These are phyloP conservation scores for Tulasnella sp. DNA, from an alignment of 768 basidiomycete genomes.

Conservation along the genomic window DNA sequence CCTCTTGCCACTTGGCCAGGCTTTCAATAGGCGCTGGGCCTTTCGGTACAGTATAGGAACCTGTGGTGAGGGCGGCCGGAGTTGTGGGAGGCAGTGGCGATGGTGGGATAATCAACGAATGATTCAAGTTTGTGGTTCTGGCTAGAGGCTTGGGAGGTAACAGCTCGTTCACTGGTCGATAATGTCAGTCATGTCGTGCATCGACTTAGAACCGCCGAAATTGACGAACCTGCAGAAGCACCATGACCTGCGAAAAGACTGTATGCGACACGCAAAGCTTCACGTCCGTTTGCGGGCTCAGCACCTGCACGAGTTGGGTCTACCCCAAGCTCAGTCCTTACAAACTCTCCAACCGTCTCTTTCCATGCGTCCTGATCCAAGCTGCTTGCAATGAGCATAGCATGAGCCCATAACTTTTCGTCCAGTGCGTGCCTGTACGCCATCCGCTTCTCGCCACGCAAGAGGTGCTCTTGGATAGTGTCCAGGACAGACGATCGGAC, in stretches of 20 bases:
- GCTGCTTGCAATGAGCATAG: conserved; percentile 88
- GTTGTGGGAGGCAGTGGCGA: conserved; percentile 41
- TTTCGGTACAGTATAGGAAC: conserved; percentile 65
- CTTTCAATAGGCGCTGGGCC: conserved; percentile 58
- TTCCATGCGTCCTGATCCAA: conserved; percentile 94
- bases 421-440: conserved; percentile 88
- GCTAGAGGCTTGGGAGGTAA: conserved; percentile 54
- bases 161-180: conserved; percentile 65
- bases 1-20: conserved; percentile 79
- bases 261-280: conserved; percentile 75
- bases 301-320: conserved; percentile 32
- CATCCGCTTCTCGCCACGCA: conserved; percentile 77
- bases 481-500: conserved; percentile 64
- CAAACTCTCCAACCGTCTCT: conserved; percentile 81
- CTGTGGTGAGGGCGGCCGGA: conserved; percentile 38
- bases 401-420: conserved; percentile 90
- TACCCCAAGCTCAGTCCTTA: conserved; percentile 65
- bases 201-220: not conserved
- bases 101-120: conserved; percentile 3
- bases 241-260: conserved; percentile 83
- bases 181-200: not conserved
- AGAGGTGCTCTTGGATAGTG: conserved; percentile 71
- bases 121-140: conserved; percentile 38
- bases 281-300: conserved; percentile 51
- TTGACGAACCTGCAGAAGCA: conserved; percentile 55